Evolutionary conservation across 306 rosid species (phyloP).

Genomic region (Prunus dulcis): DNA sequence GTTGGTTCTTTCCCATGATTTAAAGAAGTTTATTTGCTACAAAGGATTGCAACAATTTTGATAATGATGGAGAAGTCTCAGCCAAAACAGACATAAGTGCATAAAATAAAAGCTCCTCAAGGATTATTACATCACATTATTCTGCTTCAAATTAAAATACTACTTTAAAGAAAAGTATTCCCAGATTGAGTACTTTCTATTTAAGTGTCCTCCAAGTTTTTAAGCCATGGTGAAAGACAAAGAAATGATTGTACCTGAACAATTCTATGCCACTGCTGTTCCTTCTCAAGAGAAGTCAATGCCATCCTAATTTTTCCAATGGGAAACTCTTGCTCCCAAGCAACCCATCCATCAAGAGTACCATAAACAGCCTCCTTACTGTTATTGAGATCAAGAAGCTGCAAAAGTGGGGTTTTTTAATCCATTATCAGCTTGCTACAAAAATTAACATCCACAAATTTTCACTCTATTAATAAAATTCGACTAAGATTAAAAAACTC

Average conservation of each 20-base stretch:
- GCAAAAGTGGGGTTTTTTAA: slow-evolving; percentile 34
- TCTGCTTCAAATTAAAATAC: not conserved
- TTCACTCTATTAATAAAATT: not conserved
- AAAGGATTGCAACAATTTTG: not conserved
- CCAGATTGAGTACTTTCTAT: not conserved
- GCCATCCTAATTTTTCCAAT: slow-evolving; percentile 54
- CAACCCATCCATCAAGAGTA: slow-evolving; percentile 92
- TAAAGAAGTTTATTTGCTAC: not conserved
- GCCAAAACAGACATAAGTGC: not conserved
- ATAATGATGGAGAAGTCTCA: not conserved
- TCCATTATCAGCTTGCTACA: not conserved
- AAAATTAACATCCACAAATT: not conserved
- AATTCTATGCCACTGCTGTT: slow-evolving; percentile 85
- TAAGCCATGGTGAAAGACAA: not conserved
- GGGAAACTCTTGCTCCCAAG: slow-evolving; percentile 85
- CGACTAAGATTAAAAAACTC: not conserved
- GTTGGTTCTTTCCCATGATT: not conserved
- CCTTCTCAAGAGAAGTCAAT: slow-evolving; percentile 68
- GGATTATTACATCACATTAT: not conserved
- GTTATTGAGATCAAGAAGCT: slow-evolving; percentile 68
- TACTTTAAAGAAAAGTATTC: not conserved
- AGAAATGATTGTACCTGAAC: slow-evolving; percentile 54
- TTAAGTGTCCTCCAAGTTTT: not conserved
- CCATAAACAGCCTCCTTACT: slow-evolving; percentile 82
- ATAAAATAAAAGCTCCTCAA: not conserved